Evolutionary conservation across 2,329 filamentous ascomycete species (phyloP), one percentile per base, ranked within the genome.

Genomic region (Xylariaceae sp.): DNA sequence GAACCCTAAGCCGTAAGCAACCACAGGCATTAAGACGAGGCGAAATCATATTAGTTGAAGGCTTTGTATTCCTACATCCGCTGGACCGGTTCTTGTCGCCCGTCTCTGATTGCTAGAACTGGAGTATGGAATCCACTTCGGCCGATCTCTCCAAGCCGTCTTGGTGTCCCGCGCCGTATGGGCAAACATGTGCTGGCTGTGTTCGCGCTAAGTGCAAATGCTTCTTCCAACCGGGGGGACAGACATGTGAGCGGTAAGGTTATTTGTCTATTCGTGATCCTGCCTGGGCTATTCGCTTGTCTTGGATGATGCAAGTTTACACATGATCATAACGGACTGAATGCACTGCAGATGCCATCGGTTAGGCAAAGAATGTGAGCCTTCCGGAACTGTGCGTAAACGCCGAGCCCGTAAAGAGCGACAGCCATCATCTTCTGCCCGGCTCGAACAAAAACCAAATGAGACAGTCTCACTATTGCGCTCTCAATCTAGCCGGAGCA

Each of bases 401-500:
- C 61, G 61, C 9, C 63, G 59, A 35, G 50, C 53, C 24, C 33
- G 32, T 16, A 29, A 21, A 29, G 4, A 9, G 18, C 43, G 6
- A 42, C 47, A 23, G 13, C n/a, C 11, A 15, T 47, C 35, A 13
- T 16, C 24, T n/a, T 18, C 30, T 24, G 74, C 76, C 7, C 74
- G 77, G 55, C 69, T 81, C 7, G 78, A 81, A 64, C 76, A 79
- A 60, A 80, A 79, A 67, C 68, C 81, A 6, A 75, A 80, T 39
- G 73, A 78, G 50, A 67, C 81, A 2, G 75, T 79, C n/a, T 73
- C 73, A 3, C 72, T 80, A 13, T 61, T 80, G 7, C 69, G 65
- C 5, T 64, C 66, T 5, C 68, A 69, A 15, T 48, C 50, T 9
- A 49, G 23, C 8, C 55, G n/a, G n/a, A n/a, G n/a, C n/a, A n/a